Percentiles rank a stretch among this genome's conserved stretches.
These are phyloP conservation scores for Byssothecium circinans DNA, from an alignment of 2,329 filamentous ascomycete species.

Conservation along the genomic window DNA sequence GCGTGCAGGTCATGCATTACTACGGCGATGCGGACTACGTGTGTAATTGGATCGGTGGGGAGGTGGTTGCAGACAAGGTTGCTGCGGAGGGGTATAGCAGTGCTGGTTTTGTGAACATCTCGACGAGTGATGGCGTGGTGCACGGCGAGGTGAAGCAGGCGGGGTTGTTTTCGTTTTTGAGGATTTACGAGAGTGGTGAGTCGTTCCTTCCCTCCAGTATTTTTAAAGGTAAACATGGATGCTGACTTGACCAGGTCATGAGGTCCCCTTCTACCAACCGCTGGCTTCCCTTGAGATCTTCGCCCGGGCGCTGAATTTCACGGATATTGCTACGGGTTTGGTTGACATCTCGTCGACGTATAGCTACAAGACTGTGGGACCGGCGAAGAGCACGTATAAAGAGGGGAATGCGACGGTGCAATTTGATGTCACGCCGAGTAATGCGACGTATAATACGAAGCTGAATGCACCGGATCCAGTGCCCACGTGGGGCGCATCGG, in stretches of 20 bases:
- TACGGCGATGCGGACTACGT: conserved; percentile 54
- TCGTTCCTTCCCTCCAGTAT: background rate
- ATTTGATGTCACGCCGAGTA: conserved; percentile 44
- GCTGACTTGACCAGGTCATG: conserved; percentile 30
- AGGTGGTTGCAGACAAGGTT: conserved; percentile 47
- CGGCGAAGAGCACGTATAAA: conserved; percentile 41
- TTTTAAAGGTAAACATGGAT: background rate
- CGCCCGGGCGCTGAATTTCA: conserved; percentile 50
- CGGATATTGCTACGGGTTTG: conserved; percentile 55
- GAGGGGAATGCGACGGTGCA: conserved; percentile 53
- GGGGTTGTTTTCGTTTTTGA: conserved; percentile 54
- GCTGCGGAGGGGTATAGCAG: conserved; percentile 44
- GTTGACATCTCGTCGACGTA: conserved; percentile 15
- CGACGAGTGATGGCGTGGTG: conserved; percentile 48
- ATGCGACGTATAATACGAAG: conserved; percentile 54
- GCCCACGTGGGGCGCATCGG: conserved; percentile 29
- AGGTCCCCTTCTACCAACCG: conserved; percentile 60
- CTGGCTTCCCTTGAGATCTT: conserved; percentile 54
- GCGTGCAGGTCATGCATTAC: conserved; percentile 48
- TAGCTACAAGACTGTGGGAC: conserved; percentile 39
- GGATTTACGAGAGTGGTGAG: conserved; percentile 52
- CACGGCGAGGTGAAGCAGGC: conserved; percentile 58
- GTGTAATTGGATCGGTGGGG: conserved; percentile 52
- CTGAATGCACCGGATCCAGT: conserved; percentile 46
- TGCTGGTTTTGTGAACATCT: conserved; percentile 54